These are phyloP conservation scores for Wickerhamomyces tratensis DNA, from an alignment of 805 yeast species.

Conservation along the genomic window DNA sequence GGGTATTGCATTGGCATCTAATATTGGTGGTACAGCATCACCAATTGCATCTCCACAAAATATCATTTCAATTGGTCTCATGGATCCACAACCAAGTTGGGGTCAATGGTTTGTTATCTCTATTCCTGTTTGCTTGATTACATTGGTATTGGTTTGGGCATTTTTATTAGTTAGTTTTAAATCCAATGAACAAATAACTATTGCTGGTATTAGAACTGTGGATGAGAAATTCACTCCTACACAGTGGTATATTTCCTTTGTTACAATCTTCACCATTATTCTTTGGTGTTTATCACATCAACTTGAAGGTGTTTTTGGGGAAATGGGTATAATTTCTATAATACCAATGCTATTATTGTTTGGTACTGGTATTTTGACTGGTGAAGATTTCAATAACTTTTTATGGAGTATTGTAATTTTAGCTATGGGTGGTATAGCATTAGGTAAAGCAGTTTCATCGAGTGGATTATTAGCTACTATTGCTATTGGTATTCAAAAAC, in stretches of 20 bases:
- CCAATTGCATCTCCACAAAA: slow-evolving; percentile 97
- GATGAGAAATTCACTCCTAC: slow-evolving; percentile 61
- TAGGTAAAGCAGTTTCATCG: slow-evolving; percentile 90
- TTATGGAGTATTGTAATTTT: slow-evolving; percentile 93
- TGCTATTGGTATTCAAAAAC: slow-evolving; percentile 56
- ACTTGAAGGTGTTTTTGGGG: slow-evolving; percentile 70
- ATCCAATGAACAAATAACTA: slow-evolving; percentile 34
- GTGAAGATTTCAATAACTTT: slow-evolving; percentile 91
- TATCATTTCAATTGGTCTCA: slow-evolving; percentile 78
- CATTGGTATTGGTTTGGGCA: slow-evolving; percentile 63
- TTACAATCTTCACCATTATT: slow-evolving; percentile 62
- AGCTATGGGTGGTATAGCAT: slow-evolving; percentile 97
- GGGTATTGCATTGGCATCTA: slow-evolving; percentile 88
- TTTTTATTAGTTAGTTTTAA: slow-evolving; percentile 59
- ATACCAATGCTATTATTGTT: slow-evolving; percentile 86
- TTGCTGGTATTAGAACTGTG: slow-evolving; percentile 37
- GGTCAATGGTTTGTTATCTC: slow-evolving; percentile 88
- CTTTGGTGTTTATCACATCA: slow-evolving; percentile 87
- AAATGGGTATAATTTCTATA: slow-evolving; percentile 93
- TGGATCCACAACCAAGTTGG: slow-evolving; percentile 85
- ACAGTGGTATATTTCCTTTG: slow-evolving; percentile 67
- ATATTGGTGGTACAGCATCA: slow-evolving; percentile 93
- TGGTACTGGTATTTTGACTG: slow-evolving; percentile 78
- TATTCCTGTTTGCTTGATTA: slow-evolving; percentile 63
- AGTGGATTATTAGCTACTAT: slow-evolving; percentile 79